Evolutionary conservation across 768 basidiomycete genomes (phyloP).

Genomic region (Leucogyrophana mollusca): DNA sequence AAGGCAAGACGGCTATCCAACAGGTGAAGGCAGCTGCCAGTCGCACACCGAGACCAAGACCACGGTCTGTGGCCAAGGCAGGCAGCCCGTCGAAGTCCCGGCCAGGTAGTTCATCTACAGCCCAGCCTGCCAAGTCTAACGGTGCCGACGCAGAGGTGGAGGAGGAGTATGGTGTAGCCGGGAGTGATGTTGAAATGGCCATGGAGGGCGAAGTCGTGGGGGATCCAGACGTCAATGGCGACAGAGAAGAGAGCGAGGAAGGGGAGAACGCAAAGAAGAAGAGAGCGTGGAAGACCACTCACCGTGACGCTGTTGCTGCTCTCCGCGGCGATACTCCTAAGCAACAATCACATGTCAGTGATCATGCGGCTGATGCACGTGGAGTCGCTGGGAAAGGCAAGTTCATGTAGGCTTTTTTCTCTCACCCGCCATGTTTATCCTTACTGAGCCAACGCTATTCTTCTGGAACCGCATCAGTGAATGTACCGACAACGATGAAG

Average conservation of each 20-base stretch:
- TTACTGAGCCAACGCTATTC: slow-evolving; percentile 2
- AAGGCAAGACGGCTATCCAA: no score
- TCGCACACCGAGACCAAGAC: no score
- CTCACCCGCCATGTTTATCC: background rate
- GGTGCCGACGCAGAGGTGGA: no score
- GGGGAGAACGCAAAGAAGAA: no score
- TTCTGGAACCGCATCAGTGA: background rate
- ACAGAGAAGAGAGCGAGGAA: background rate
- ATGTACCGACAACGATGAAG: background rate
- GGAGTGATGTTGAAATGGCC: background rate
- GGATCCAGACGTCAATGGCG: background rate
- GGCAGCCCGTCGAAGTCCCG: no score
- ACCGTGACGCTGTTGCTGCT: background rate
- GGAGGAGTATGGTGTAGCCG: no score
- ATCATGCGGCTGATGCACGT: background rate
- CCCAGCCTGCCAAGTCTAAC: no score
- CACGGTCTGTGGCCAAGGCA: no score
- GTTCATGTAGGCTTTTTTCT: no score
- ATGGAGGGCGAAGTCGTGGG: background rate
- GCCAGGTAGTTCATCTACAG: no score
- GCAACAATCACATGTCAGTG: background rate
- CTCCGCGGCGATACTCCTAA: background rate
- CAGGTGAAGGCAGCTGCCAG: no score
- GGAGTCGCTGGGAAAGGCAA: background rate
- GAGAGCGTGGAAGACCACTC: background rate